Conservation (phyloP, 2,329 filamentous ascomycete species). For the Arthrobotrys musiformis region DNA sequence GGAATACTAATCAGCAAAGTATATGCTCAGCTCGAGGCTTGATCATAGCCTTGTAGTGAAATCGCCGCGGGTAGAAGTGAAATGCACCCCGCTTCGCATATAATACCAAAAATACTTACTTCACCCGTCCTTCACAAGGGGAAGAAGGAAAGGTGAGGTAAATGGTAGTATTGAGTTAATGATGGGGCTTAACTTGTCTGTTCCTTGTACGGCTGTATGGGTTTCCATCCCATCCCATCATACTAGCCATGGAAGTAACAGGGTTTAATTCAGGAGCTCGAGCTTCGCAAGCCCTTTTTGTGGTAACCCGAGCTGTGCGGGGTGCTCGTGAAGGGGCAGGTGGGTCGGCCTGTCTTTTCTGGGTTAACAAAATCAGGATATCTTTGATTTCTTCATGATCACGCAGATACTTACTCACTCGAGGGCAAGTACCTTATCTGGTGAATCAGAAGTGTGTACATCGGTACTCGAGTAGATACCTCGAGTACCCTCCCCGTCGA, state of each 20-base stretch:
- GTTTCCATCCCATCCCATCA: constrained; percentile 13
- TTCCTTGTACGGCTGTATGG: not conserved
- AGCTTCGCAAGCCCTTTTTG: not conserved
- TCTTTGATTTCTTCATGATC: not conserved
- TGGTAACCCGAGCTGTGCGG: not conserved
- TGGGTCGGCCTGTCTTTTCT: not conserved
- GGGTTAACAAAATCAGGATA: constrained; percentile 1
- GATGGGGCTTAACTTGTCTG: not conserved
- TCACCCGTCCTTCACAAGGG: not conserved
- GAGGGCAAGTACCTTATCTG: no score
- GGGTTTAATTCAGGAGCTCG: constrained; percentile 4
- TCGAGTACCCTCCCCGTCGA: not conserved
- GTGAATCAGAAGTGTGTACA: not conserved
- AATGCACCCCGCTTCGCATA: constrained; percentile 39
- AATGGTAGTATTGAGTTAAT: no score
- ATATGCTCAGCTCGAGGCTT: not conserved
- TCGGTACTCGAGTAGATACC: no score
- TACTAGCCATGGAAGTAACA: not conserved
- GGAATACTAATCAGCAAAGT: not conserved
- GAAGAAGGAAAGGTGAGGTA: constrained; percentile 11
- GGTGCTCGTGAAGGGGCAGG: constrained; percentile 31
- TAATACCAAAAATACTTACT: constrained; percentile 31
- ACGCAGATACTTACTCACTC: not conserved
- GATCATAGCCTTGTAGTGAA: not conserved
- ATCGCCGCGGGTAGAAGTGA: constrained; percentile 1